phyloP scores from a whole-genome alignment of 2,329 filamentous ascomycete genomes.

The Fusarium odoratissimum region DNA sequence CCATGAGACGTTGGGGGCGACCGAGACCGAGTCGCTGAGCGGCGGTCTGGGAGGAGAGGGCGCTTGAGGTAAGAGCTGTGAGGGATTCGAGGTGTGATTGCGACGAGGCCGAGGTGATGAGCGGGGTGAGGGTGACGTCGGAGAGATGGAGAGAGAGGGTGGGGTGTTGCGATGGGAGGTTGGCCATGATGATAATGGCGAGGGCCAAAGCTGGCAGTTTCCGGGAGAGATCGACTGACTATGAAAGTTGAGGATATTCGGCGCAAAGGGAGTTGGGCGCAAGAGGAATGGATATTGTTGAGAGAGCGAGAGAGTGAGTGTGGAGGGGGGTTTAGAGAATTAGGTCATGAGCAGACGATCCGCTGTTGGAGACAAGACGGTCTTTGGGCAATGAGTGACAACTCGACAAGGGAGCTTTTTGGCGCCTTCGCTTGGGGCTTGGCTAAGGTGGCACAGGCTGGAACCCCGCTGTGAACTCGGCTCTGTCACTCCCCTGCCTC shows the following conservation, averaged over 20 bases:
- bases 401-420: conserved; percentile 21
- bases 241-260: neutral
- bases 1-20: conserved; percentile 66
- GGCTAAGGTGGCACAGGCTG: conserved; percentile 7
- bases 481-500: conserved; percentile 19
- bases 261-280: conserved; percentile 10
- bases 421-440: conserved; percentile 28
- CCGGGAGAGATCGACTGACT: neutral
- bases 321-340: conserved; percentile 19
- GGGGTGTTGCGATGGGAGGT: conserved; percentile 61
- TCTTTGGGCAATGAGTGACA: conserved; percentile 3
- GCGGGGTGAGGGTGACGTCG: conserved; percentile 66
- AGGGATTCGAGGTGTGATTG: conserved; percentile 61
- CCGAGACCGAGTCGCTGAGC: conserved; percentile 65
- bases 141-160: conserved; percentile 66
- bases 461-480: conserved; percentile 29
- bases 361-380: conserved; percentile 26
- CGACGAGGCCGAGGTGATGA: conserved; percentile 65
- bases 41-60: conserved; percentile 64
- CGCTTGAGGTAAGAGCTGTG: conserved; percentile 62
- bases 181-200: conserved; percentile 48
- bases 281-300: conserved; percentile 21
- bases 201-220: conserved; percentile 12
- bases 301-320: conserved; percentile 12
- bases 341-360: conserved; percentile 32